Evolutionary conservation across 495 filamentous ascomycete species (phyloP).

Genomic region (Penicillium canescens): DNA sequence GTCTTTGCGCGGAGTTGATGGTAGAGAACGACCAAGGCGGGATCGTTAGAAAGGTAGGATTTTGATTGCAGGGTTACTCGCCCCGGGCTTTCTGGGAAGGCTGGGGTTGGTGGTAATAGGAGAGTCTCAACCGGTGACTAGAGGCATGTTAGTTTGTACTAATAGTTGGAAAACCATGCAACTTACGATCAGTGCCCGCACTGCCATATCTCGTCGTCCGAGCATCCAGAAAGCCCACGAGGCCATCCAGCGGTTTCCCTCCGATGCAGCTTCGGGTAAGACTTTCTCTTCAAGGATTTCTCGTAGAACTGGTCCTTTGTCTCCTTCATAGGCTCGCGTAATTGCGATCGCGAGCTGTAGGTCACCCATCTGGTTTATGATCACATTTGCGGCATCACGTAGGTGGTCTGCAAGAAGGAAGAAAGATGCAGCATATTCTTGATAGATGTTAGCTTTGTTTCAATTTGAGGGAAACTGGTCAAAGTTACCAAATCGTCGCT

Average conservation of each 20-base stretch:
- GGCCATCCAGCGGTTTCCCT: constrained; percentile 91
- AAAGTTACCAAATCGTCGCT: constrained; percentile 72
- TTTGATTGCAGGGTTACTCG: constrained; percentile 62
- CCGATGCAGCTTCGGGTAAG: constrained; percentile 70
- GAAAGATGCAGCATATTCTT: constrained; percentile 93
- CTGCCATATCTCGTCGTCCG: constrained; percentile 76
- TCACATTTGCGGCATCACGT: constrained; percentile 81
- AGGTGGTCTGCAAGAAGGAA: constrained; percentile 89
- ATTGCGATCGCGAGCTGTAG: constrained; percentile 90
- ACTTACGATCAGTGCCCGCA: constrained; percentile 71
- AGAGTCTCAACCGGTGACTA: constrained; percentile 78
- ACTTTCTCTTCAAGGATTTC: constrained; percentile 78
- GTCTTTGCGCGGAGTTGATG: constrained; percentile 83
- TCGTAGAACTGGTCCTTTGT: constrained; percentile 71
- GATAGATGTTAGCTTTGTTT: constrained; percentile 9
- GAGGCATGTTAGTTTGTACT: constrained; percentile 4
- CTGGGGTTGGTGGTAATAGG: constrained; percentile 40
- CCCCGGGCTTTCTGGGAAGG: constrained; percentile 47
- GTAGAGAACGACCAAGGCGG: constrained; percentile 83
- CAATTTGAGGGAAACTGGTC: no score
- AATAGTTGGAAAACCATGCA: not conserved
- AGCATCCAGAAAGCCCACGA: constrained; percentile 98
- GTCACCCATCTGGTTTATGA: constrained; percentile 81
- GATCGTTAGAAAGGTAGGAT: constrained; percentile 86
- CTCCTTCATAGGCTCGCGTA: constrained; percentile 85